These are phyloP conservation scores for Bonia amplexicaulis DNA, from an alignment of 176 grass and related monocot species.

Conservation along the genomic window DNA sequence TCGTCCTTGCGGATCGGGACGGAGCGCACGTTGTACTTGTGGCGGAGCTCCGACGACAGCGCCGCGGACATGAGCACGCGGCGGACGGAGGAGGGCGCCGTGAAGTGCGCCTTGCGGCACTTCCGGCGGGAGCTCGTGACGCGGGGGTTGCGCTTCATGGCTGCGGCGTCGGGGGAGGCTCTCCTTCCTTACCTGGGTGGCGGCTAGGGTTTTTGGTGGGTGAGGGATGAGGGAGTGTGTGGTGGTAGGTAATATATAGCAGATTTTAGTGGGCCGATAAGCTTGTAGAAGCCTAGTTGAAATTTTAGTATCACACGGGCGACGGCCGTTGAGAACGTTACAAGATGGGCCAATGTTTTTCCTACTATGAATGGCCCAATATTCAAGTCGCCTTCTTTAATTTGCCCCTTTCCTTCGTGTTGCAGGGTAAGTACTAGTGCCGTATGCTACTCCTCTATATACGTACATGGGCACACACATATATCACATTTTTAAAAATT, in stretches of 20 bases:
- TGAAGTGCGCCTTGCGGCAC: slow-evolving; percentile 97
- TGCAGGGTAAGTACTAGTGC: too few species aligned
- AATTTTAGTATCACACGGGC: not conserved
- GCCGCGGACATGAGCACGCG: slow-evolving; percentile 84
- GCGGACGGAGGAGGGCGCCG: slow-evolving; percentile 81
- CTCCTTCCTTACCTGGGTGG: slow-evolving; percentile 27
- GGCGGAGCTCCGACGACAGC: slow-evolving; percentile 72
- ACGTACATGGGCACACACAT: too few species aligned
- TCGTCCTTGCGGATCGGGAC: slow-evolving; percentile 92
- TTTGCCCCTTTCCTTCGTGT: too few species aligned
- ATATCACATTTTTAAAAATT: too few species aligned
- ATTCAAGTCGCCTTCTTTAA: not conserved
- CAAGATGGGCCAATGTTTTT: not conserved
- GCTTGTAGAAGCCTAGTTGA: not conserved
- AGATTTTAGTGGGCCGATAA: not conserved
- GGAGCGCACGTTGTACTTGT: slow-evolving; percentile 89
- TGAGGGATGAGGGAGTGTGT: not conserved
- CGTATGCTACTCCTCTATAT: too few species aligned
- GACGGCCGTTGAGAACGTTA: not conserved
- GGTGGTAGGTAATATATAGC: not conserved
- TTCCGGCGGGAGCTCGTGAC: slow-evolving; percentile 85
- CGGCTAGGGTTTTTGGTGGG: slow-evolving; percentile 19
- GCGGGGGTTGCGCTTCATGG: slow-evolving; percentile 81
- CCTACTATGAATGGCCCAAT: not conserved
- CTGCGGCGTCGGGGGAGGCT: not conserved